Percentiles rank a stretch among this genome's conserved stretches.
Conservation (phyloP, 805 yeast species). For the Candida mattraensis region DNA sequence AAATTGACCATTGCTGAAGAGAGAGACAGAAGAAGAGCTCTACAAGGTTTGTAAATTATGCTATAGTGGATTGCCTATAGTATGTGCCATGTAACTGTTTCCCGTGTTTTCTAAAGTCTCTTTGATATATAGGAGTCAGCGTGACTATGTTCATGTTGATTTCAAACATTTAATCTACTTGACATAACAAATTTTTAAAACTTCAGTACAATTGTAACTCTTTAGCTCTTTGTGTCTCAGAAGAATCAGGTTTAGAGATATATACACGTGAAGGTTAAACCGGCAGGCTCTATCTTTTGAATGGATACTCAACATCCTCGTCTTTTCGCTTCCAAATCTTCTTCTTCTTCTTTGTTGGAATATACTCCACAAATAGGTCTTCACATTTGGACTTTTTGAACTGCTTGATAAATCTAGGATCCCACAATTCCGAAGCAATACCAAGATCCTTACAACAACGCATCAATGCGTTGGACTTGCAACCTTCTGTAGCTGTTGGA, state of each 20-base stretch:
- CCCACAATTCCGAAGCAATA: slow-evolving; percentile 97
- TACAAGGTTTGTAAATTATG: slow-evolving; percentile 54
- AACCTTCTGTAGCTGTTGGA: slow-evolving; percentile 96
- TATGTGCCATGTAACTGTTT: slow-evolving; percentile 6
- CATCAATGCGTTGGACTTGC: slow-evolving; percentile 95
- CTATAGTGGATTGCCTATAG: slow-evolving; percentile 7
- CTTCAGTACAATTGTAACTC: not conserved
- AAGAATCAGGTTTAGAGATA: slow-evolving; percentile 12
- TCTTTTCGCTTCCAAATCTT: slow-evolving; percentile 91
- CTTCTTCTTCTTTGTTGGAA: slow-evolving; percentile 78
- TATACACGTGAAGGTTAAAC: slow-evolving; percentile 9
- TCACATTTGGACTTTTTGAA: slow-evolving; percentile 71
- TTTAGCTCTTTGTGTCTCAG: slow-evolving; percentile 5
- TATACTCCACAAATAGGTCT: slow-evolving; percentile 83
- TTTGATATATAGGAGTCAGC: slow-evolving; percentile 8
- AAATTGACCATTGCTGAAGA: slow-evolving; percentile 94
- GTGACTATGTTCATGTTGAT: not conserved
- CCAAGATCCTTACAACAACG: slow-evolving; percentile 97
- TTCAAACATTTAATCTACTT: slow-evolving; percentile 3
- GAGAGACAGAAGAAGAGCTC: slow-evolving; percentile 97
- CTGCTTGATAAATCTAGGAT: slow-evolving; percentile 78
- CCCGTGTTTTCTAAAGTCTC: slow-evolving; percentile 5
- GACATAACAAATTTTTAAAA: slow-evolving; percentile 3
- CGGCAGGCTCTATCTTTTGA: slow-evolving; percentile 39
- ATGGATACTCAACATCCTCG: slow-evolving; percentile 83